phyloP scores from a whole-genome alignment of 1,139 yeast species.

The Pichia sp. region DNA sequence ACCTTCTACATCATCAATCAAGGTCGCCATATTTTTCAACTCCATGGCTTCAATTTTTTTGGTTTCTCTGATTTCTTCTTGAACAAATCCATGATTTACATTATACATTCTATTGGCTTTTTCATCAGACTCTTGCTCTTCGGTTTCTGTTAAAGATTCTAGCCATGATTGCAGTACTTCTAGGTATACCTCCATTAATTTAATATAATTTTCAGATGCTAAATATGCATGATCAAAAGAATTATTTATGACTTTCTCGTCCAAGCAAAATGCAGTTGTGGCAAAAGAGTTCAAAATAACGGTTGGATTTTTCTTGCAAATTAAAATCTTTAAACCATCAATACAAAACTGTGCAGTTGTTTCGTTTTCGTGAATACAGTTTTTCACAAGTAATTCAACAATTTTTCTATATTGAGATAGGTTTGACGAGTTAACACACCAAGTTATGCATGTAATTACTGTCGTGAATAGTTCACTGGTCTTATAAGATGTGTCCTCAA shows the following conservation, averaged over 20 bases:
- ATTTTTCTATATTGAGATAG: conserved; percentile 42
- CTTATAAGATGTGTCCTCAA: conserved; percentile 19
- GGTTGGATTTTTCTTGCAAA: conserved; percentile 64
- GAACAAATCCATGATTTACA: conserved; percentile 24
- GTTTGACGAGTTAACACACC: conserved; percentile 20
- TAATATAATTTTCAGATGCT: conserved; percentile 47
- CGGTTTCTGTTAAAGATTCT: conserved; percentile 39
- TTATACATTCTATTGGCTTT: conserved; percentile 23
- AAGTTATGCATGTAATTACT: conserved; percentile 37
- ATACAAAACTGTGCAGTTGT: conserved; percentile 57
- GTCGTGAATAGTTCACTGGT: conserved; percentile 61
- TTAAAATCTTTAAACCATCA: conserved; percentile 54
- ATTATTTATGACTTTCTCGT: conserved; percentile 52
- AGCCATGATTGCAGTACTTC: conserved; percentile 80
- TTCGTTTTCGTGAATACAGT: conserved; percentile 60
- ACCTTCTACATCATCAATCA: conserved; percentile 92
- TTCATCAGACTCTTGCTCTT: conserved; percentile 20
- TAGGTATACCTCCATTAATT: conserved; percentile 60
- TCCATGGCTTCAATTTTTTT: conserved; percentile 52
- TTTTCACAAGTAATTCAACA: conserved; percentile 68
- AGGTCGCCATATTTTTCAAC: conserved; percentile 70
- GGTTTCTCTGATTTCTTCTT: conserved; percentile 25
- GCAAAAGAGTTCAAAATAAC: conserved; percentile 68
- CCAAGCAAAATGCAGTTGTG: conserved; percentile 70
- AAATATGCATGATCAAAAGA: conserved; percentile 38